Conservation (phyloP, 805 yeast genomes). For the Ogataea sp. region DNA sequence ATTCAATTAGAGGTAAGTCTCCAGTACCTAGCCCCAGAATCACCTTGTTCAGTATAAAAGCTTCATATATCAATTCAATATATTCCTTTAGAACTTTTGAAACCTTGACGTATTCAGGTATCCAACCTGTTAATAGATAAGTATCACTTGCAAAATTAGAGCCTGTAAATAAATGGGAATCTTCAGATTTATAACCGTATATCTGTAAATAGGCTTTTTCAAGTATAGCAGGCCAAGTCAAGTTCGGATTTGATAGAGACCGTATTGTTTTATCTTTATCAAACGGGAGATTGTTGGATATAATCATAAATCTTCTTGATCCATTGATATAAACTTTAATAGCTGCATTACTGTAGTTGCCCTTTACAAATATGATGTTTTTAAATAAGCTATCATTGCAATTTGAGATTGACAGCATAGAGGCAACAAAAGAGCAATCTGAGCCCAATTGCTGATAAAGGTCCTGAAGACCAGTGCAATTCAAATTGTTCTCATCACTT, state of each 20-base stretch:
- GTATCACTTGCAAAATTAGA: conserved; percentile 73
- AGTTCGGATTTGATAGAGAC: conserved; percentile 24
- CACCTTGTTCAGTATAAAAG: conserved; percentile 28
- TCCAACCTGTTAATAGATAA: conserved; percentile 58
- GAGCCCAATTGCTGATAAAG: conserved; percentile 44
- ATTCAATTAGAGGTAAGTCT: conserved; percentile 24
- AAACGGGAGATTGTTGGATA: conserved; percentile 40
- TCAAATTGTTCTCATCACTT: background rate
- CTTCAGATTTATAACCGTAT: conserved; percentile 37
- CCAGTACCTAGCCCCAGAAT: conserved; percentile 69
- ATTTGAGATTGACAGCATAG: conserved; percentile 44
- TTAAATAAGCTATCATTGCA: conserved; percentile 15
- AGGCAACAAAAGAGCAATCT: conserved; percentile 72
- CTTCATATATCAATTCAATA: conserved; percentile 24
- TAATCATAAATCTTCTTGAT: conserved; percentile 32
- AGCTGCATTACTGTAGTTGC: conserved; percentile 17
- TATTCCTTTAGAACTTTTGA: conserved; percentile 21
- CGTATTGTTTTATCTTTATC: conserved; percentile 21
- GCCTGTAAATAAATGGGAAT: conserved; percentile 38
- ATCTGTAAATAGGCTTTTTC: conserved; percentile 71
- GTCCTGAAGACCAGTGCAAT: conserved; percentile 13
- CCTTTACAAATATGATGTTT: conserved; percentile 18
- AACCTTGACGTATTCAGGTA: conserved; percentile 50
- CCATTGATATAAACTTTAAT: conserved; percentile 49
- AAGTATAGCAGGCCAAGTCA: conserved; percentile 62